Percentiles rank a stretch among this genome's conserved stretches.
phyloP scores from a whole-genome alignment of 169 alveolate genomes.

The Perkinsus chesapeaki region DNA sequence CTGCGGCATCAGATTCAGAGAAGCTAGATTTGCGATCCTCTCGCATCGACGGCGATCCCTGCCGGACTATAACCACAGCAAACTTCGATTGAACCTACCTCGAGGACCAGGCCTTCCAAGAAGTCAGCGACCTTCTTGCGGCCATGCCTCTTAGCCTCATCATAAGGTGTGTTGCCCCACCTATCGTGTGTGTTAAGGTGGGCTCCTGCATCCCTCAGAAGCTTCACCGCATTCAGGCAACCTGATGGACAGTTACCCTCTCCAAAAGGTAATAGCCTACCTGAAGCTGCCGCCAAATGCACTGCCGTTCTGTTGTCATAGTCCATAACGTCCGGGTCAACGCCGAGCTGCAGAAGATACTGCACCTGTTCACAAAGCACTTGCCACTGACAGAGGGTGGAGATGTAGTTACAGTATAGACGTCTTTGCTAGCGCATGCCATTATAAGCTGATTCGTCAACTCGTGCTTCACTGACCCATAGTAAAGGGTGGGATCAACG shows the following conservation, averaged over 20 bases:
- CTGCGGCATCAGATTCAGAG: not conserved
- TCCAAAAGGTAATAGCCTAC: not conserved
- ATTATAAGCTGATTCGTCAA: not conserved
- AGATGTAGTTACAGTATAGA: not conserved
- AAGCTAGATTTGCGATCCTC: not conserved
- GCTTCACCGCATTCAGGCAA: not conserved
- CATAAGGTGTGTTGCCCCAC: not conserved
- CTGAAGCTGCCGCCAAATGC: not conserved
- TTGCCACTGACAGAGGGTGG: not conserved
- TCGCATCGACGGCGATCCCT: slow-evolving; percentile 1
- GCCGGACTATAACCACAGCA: not conserved
- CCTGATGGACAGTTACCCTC: not conserved
- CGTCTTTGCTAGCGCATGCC: not conserved
- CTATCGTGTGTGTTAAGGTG: not conserved
- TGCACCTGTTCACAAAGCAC: not conserved
- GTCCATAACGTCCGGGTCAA: not conserved
- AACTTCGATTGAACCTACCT: not conserved
- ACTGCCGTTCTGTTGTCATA: not conserved
- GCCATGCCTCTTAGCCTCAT: not conserved
- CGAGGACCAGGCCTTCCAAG: not conserved
- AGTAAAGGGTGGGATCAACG: not conserved
- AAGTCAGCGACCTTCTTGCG: not conserved
- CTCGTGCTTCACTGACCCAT: not conserved
- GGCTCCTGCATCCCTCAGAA: not conserved
- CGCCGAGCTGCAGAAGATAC: not conserved